These are phyloP conservation scores for Deinandra increscens DNA, from an alignment of 129 eudicot species.

Conservation along the genomic window DNA sequence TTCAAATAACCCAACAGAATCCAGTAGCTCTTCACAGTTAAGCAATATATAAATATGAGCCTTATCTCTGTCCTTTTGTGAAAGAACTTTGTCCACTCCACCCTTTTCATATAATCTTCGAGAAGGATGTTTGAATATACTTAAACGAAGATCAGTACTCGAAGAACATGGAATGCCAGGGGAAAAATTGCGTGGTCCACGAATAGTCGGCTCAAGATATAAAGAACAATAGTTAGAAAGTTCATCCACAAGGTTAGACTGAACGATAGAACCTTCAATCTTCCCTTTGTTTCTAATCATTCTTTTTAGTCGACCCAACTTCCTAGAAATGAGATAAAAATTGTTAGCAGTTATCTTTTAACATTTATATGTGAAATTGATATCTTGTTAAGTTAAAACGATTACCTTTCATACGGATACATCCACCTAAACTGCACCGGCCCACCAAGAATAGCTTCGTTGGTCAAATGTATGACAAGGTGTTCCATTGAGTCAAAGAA, in stretches of 20 bases:
- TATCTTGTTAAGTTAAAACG: too few species aligned
- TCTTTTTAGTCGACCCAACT: too few species aligned
- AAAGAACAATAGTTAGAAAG: slow-evolving; percentile 1
- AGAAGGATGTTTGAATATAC: background rate
- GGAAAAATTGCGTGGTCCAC: background rate
- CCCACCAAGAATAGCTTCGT: too few species aligned
- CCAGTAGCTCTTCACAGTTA: background rate
- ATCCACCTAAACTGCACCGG: too few species aligned
- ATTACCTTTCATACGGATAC: too few species aligned
- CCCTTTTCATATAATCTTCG: slow-evolving; percentile 3
- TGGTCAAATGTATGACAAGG: too few species aligned
- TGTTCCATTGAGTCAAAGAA: too few species aligned
- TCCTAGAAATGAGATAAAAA: too few species aligned
- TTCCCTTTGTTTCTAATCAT: background rate
- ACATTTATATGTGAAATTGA: too few species aligned
- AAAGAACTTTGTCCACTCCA: background rate
- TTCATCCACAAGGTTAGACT: background rate
- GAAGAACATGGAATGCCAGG: background rate
- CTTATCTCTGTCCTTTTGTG: background rate
- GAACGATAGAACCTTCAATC: background rate
- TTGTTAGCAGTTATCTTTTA: too few species aligned
- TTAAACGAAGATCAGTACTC: background rate
- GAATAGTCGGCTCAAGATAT: background rate
- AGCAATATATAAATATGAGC: background rate
- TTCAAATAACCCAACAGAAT: background rate